Percentiles rank a stretch among this genome's conserved stretches.
Conservation (phyloP, 1,284 basidiomycete genomes). For the Peniophora sp. region DNA sequence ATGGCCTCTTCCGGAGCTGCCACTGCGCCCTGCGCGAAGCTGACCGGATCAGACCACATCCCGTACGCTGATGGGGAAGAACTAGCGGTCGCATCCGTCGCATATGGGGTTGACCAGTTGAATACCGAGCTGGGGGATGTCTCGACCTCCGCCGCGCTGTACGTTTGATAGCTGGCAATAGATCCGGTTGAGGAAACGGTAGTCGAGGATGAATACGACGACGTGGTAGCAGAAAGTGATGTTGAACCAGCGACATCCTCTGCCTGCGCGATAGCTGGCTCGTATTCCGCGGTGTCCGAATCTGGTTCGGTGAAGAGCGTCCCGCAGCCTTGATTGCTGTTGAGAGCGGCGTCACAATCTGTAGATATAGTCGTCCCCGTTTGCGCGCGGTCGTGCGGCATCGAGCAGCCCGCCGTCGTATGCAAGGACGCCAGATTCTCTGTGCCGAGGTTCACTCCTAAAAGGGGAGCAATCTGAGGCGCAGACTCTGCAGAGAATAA, state of each 20-base stretch:
- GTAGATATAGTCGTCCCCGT: conserved; percentile 28
- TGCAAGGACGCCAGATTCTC: conserved; percentile 47
- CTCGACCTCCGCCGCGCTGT: background rate
- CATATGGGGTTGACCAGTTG: no score
- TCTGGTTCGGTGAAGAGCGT: conserved; percentile 30
- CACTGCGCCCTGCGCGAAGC: background rate
- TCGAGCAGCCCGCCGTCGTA: conserved; percentile 38
- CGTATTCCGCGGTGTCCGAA: background rate
- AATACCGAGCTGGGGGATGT: no score
- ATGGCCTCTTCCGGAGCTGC: no score
- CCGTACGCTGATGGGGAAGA: no score
- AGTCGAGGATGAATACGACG: no score
- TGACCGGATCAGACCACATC: no score
- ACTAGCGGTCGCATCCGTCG: no score
- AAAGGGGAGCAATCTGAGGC: background rate
- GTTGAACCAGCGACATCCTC: background rate
- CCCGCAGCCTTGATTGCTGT: conserved; percentile 59
- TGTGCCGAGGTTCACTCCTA: conserved; percentile 36
- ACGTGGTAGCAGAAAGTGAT: background rate
- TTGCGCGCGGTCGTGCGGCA: conserved; percentile 29
- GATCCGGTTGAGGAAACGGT: no score
- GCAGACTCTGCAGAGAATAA: background rate
- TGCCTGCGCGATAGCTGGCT: background rate
- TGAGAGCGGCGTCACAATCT: conserved; percentile 42
- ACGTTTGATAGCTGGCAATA: background rate